A percentile compares a stretch with the other conserved stretches of the same genome.
These are phyloP conservation scores for Elaeagnus macrophylla DNA, from an alignment of 306 rosid genomes.

Conservation along the genomic window DNA sequence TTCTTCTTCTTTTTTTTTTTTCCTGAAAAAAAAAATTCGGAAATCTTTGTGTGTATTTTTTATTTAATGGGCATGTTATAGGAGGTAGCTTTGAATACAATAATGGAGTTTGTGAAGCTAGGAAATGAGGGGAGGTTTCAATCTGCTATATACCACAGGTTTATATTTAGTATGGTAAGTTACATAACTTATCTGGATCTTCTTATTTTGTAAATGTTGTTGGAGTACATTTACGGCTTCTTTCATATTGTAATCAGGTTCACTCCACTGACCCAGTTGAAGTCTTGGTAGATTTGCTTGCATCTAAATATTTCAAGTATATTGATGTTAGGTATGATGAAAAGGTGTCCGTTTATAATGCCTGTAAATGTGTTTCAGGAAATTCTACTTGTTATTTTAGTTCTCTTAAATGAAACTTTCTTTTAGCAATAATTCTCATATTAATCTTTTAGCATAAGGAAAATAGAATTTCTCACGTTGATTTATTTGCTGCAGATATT, in stretches of 20 bases:
- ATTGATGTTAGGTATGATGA: conserved; percentile 68
- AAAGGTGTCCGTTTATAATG: conserved; percentile 6
- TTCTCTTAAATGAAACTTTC: too few relatives aligned
- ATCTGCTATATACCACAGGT: conserved; percentile 64
- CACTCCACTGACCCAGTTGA: conserved; percentile 21
- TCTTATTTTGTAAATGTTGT: not conserved
- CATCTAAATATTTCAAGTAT: conserved; percentile 61
- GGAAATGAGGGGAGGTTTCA: conserved; percentile 65
- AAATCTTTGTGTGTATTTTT: not conserved
- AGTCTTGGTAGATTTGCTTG: conserved; percentile 49
- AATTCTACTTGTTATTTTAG: too few relatives aligned
- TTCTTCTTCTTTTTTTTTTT: not conserved
- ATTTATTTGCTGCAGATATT: conserved; percentile 49
- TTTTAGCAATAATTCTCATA: too few relatives aligned
- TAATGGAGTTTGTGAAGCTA: conserved; percentile 74
- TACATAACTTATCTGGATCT: not conserved
- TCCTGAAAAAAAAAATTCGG: not conserved
- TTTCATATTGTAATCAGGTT: conserved; percentile 27
- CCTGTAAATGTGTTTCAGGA: too few relatives aligned
- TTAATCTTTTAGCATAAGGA: too few relatives aligned
- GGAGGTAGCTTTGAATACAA: conserved; percentile 71
- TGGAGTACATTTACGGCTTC: not conserved
- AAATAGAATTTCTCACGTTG: not conserved
- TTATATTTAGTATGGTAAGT: conserved; percentile 62
- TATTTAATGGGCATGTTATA: conserved; percentile 2